Base-by-base conservation (phyloP, 2,329 filamentous ascomycete genomes). In the Acrodontium crateriforme region DNA sequence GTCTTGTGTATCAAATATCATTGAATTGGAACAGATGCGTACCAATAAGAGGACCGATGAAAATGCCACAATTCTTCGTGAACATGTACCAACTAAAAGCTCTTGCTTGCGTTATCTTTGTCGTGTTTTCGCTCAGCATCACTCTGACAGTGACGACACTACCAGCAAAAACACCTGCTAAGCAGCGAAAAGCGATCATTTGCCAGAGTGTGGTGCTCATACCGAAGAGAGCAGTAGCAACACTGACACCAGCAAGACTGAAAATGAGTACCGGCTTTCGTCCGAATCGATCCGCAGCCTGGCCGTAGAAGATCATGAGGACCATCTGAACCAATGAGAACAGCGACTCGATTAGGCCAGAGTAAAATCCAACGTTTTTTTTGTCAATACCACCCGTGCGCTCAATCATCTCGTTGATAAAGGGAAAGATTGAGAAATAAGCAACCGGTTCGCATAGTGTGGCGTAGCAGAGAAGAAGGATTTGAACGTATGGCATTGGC, bases 361-460 rank as follows among this genome's bases (percentile, higher is more conserved):
- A 71, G 59, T 83, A 87, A 56, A 85, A 87, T 2, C 81, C 81
- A 3, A 83, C 71, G 49, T 83, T 74, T n/a, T 65, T 56, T 24
- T 69, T 58, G 2, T 62, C 50, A 2, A 87, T 54, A 8, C 61
- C 45, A 7, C 78, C 78, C 33, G 74, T 76, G 31, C 68, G 61
- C 50, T 69, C 60, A 19, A 81, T 72, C 80, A 87, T 87, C 46
- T 76, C 62, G 44, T 74, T 81, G 53, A 89, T 69, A 54, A 79
- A 87, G 1, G 80, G 78, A 43, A 87, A 79, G 49, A 87, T 82
- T 48, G 66, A 72, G 59, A 85, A 87, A 58, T 82, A 87, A n/a
- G 78, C 77, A 21, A 85, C 66, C 1, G 81, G 79, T 45, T 87
- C 81, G 24, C 81, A 61, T 15, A 80, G 47, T 5, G 79, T 71